Base-by-base conservation (phyloP, 2,329 filamentous ascomycete species). In the Neonectria magnoliae region DNA sequence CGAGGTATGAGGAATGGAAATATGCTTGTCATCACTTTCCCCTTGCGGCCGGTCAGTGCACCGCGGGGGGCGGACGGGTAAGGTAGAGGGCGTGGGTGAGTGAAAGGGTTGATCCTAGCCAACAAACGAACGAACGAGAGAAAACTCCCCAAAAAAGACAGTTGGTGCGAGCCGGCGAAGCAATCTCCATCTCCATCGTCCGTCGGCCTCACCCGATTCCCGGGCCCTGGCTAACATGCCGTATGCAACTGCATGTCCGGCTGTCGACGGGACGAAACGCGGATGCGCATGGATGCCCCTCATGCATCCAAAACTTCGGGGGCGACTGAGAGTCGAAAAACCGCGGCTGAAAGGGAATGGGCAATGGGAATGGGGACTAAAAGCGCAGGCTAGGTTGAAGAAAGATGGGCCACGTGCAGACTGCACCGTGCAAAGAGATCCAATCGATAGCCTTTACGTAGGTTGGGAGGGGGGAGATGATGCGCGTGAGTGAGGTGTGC, bases 381-480 rank as follows among this genome's bases (percentile, higher is more conserved):
- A 42, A 33, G 50, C 33, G 22, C 13, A 27, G 36, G 25, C 52
- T 55, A 48, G 57, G 36, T n/a, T 6, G 36, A 16, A 38, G 27
- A 51, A 51, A 52, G 33, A 62, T 57, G 31, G 62, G 57, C 50
- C 61, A 56, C 33, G 57, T 52, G 65, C 50, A 56, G 60, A n/a
- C 25, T 56, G 41, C 54, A 63, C 44, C 52, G 58, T 62, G 64
- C 60, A 65, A 65, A 56, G 57, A 73, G 57, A 67, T 67, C 68
- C 66, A 73, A 73, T 72, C 38, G 58, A 70, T 68, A 20, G 68
- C 41, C 59, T 64, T 60, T 47, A 58, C 57, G 60, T n/a, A 44
- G 57, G 60, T n/a, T 44, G 57, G 25, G 22, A 25, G 22, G 22
- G 18, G 45, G 45, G 53, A 33, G 47, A 52, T 25, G 27, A 45